Percentiles rank a stretch among this genome's conserved stretches.
Evolutionary conservation across 495 filamentous ascomycete genomes (phyloP).

Genomic region (Parachaetomium inaequale): DNA sequence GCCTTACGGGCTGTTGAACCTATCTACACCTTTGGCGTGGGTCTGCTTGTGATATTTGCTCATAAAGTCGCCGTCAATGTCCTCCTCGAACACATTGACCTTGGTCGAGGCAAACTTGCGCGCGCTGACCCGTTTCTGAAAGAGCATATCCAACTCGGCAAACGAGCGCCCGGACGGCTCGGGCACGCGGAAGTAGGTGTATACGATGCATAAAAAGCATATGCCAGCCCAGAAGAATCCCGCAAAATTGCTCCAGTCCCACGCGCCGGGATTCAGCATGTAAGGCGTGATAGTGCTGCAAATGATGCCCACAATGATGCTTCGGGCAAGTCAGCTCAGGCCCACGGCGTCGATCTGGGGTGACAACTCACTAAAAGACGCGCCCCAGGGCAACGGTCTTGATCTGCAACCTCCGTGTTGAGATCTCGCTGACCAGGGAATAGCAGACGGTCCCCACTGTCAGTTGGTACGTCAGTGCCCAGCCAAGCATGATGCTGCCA

Average conservation of each 20-base stretch:
- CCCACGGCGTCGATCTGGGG: too few species aligned
- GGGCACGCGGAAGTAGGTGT: conserved; percentile 71
- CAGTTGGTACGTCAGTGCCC: conserved; percentile 69
- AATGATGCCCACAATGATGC: conserved; percentile 66
- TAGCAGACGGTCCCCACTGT: conserved; percentile 78
- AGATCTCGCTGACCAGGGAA: conserved; percentile 70
- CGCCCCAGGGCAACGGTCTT: conserved; percentile 67
- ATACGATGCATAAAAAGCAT: conserved; percentile 69
- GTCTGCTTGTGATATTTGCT: conserved; percentile 43
- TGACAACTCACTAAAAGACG: conserved; percentile 55
- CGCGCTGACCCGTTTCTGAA: conserved; percentile 61
- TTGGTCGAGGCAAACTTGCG: conserved; percentile 63
- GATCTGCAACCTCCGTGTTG: conserved; percentile 68
- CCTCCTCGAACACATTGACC: conserved; percentile 65
- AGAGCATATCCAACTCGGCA: conserved; percentile 70
- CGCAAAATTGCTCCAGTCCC: conserved; percentile 73
- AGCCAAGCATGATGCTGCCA: conserved; percentile 67
- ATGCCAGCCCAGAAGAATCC: conserved; percentile 79
- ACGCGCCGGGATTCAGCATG: conserved; percentile 70
- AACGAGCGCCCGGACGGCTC: conserved; percentile 68
- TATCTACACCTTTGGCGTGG: background rate
- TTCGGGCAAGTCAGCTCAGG: conserved; percentile 25
- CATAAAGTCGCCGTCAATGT: conserved; percentile 49
- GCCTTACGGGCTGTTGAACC: background rate
- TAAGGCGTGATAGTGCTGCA: conserved; percentile 68